These are phyloP conservation scores for Rhizopogon vulgaris DNA, from an alignment of 768 basidiomycete species.

Conservation along the genomic window DNA sequence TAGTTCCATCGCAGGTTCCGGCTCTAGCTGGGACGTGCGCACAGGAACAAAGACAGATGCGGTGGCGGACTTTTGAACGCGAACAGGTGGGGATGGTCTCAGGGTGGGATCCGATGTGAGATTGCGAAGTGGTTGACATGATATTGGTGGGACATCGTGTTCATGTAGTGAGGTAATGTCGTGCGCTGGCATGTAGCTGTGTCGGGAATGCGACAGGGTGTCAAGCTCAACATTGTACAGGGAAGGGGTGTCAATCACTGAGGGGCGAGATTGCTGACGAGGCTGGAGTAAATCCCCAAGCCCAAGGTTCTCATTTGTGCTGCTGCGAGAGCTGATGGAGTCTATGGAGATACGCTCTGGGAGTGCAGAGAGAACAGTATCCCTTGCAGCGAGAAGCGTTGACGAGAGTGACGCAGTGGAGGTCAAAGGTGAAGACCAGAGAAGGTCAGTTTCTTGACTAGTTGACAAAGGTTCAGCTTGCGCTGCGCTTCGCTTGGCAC, in stretches of 20 bases:
- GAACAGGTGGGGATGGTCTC: neutral
- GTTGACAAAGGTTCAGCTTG: neutral
- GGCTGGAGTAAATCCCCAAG: conserved; percentile 11
- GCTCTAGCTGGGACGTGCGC: conserved; percentile 26
- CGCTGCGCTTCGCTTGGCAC: conserved; percentile 1
- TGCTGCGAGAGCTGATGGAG: conserved; percentile 22
- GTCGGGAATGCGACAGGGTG: neutral
- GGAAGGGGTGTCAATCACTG: neutral
- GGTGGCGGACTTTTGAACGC: conserved; percentile 6
- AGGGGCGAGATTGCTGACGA: neutral
- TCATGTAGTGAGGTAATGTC: neutral
- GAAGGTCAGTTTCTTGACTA: neutral
- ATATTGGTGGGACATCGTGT: neutral
- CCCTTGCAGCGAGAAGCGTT: conserved; percentile 15
- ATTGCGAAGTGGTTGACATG: conserved; percentile 1
- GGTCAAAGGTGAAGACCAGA: neutral
- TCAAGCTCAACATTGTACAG: neutral
- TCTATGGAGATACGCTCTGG: conserved; percentile 25
- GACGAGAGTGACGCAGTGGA: conserved; percentile 10
- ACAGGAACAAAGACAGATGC: conserved; percentile 16
- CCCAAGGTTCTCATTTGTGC: conserved; percentile 23
- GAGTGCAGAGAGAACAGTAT: conserved; percentile 17
- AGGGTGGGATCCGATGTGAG: neutral
- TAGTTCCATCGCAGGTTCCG: conserved; percentile 27
- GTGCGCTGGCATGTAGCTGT: neutral